These are phyloP conservation scores for Talaromyces funiculosus DNA, from an alignment of 2,329 filamentous ascomycete genomes.

Conservation along the genomic window DNA sequence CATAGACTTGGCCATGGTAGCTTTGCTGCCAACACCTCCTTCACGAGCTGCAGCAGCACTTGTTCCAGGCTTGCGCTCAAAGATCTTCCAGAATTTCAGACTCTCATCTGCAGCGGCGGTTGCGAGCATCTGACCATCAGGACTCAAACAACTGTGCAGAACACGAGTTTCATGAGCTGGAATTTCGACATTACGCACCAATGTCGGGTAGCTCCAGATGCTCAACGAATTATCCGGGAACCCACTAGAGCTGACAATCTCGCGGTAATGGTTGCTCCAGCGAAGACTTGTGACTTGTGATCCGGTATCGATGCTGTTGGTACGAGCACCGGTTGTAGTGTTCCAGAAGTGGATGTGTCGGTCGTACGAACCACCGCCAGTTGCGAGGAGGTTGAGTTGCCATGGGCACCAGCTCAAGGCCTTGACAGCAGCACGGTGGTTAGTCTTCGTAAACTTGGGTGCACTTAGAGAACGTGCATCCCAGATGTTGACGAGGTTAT, in stretches of 20 bases:
- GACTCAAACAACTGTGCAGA: slow-evolving; percentile 92
- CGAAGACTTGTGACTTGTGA: slow-evolving; percentile 94
- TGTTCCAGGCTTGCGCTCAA: slow-evolving; percentile 91
- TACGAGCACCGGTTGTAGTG: slow-evolving; percentile 90
- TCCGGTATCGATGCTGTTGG: slow-evolving; percentile 98
- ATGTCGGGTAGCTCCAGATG: slow-evolving; percentile 97
- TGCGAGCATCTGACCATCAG: slow-evolving; percentile 95
- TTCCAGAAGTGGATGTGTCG: slow-evolving; percentile 99
- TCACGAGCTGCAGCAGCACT: slow-evolving; percentile 57
- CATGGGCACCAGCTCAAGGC: slow-evolving; percentile 98
- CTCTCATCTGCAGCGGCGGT: slow-evolving; percentile 94
- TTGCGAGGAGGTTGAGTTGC: slow-evolving; percentile 95
- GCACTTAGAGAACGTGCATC: slow-evolving; percentile 88
- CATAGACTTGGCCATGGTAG: slow-evolving; percentile 88
- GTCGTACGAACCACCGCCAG: slow-evolving; percentile 92
- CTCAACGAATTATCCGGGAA: slow-evolving; percentile 99
- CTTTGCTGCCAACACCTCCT: slow-evolving; percentile 68
- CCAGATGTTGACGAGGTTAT: slow-evolving; percentile 99
- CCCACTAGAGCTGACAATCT: slow-evolving; percentile 94
- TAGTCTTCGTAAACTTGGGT: slow-evolving; percentile 99
- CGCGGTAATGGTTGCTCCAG: slow-evolving; percentile 95
- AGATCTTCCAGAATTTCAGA: slow-evolving; percentile 99
- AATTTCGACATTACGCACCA: slow-evolving; percentile 97
- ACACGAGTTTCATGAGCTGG: slow-evolving; percentile 95
- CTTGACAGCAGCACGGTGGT: slow-evolving; percentile 98